Base-by-base conservation (phyloP, 78 protist species). In the Dictyostelium intermedium region DNA sequence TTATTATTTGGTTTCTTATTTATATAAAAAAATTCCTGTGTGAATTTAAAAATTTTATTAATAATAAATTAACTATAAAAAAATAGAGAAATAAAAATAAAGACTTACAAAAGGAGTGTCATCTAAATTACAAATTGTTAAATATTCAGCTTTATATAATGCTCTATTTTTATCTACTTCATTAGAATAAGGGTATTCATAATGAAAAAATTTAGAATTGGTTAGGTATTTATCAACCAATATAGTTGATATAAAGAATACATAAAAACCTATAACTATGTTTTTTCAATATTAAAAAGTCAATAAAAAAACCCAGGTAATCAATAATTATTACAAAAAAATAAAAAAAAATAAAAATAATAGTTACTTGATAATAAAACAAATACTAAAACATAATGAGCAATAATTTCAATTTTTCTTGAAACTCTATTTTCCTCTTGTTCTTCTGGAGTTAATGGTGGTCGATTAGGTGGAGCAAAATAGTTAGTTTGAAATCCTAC, bases 251-350 rank as follows among this genome's bases (percentile, higher is more conserved):
- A 84, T 63, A 18, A 84, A 84, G 30, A 84, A 84, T 10, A 84
- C 32, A 84, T 84, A 84, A 72, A 84, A 84, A 16, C 79, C 72
- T 32, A 69, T 32, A 32, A 84, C 82, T 70, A 43, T 18, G n/a
- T n/a, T n/a, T n/a, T n/a, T n/a, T n/a, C n/a, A n/a, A n/a, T n/a
- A n/a, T n/a, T n/a, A n/a, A 50, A 50, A 50, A 50, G 3, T 3
- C 4, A 50, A 45, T 9, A 45, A 45, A 45, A 50, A 50, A 50
- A 1, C 9, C 5, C 47, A 41, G 34, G 7, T 25, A 27, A 66
- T 66, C 2, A 61, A 61, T 2, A 6, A 61, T 61, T 61, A 61
- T 14, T 61, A 61, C 6, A 2, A 23, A 61, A 61, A 61, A 61
- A 30, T 69, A 20, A 30, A 69, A 23, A 56, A 20, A 56, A 30